These are phyloP conservation scores for Aspergillus heteromorphus DNA, from an alignment of 495 filamentous ascomycete species.

Conservation along the genomic window DNA sequence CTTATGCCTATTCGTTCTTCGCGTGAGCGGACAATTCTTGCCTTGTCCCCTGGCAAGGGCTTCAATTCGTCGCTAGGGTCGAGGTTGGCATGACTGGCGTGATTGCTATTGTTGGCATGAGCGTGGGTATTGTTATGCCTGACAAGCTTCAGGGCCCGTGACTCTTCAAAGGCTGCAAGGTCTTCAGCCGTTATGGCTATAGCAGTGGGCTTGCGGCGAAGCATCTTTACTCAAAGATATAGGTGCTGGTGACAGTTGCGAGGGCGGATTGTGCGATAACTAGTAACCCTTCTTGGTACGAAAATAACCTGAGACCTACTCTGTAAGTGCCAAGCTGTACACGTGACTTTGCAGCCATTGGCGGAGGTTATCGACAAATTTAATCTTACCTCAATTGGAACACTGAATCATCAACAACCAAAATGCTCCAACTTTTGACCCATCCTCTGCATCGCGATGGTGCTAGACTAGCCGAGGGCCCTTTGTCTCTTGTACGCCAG, in stretches of 20 bases:
- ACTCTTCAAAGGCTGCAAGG: slow-evolving; percentile 68
- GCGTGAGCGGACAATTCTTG: slow-evolving; percentile 42
- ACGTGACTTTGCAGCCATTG: slow-evolving; percentile 4
- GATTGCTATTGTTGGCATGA: slow-evolving; percentile 16
- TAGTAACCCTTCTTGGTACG: not conserved
- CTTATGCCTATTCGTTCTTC: slow-evolving; percentile 46
- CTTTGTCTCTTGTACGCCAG: slow-evolving; percentile 17
- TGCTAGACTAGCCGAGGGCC: slow-evolving; percentile 10
- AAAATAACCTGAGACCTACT: not conserved
- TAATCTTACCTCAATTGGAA: not conserved
- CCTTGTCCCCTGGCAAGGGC: slow-evolving; percentile 50
- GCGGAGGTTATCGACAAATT: not conserved
- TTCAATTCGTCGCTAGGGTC: slow-evolving; percentile 58
- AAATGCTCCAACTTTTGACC: slow-evolving; percentile 31
- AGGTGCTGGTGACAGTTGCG: too few species aligned
- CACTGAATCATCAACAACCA: slow-evolving; percentile 1
- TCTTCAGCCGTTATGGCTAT: slow-evolving; percentile 77
- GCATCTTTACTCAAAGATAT: slow-evolving; percentile 36
- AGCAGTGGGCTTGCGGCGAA: slow-evolving; percentile 73
- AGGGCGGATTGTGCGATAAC: not conserved
- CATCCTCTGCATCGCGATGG: slow-evolving; percentile 15
- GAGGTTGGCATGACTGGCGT: slow-evolving; percentile 24
- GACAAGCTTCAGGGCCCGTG: slow-evolving; percentile 29
- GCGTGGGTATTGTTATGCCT: slow-evolving; percentile 21
- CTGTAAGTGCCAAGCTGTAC: slow-evolving; percentile 8